Percentiles rank a stretch among this genome's conserved stretches.
phyloP scores from a whole-genome alignment of 1,284 basidiomycete genomes.

The Mycocalia duriaeana region DNA sequence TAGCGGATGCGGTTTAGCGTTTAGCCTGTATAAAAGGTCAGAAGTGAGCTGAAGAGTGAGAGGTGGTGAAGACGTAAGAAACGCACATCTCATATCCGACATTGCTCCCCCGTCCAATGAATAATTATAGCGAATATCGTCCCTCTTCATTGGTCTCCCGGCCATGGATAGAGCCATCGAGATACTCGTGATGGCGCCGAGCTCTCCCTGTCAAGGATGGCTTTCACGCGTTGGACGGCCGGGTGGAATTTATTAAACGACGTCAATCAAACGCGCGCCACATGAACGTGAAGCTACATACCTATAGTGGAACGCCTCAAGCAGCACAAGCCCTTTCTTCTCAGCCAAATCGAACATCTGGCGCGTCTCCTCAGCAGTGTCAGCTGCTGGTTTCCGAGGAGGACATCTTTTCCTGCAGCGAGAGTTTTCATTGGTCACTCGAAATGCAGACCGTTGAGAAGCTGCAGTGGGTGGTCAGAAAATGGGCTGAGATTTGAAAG shows the following conservation, averaged over 20 bases:
- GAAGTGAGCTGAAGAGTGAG: constrained; percentile 14
- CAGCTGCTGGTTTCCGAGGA: constrained; percentile 66
- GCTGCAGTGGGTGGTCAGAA: constrained; percentile 25
- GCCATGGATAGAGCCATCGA: constrained; percentile 29
- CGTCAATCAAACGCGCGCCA: not conserved
- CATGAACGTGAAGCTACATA: constrained; percentile 11
- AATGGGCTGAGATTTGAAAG: not conserved
- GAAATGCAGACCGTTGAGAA: constrained; percentile 68
- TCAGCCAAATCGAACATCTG: too few relatives aligned
- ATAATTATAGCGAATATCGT: constrained; percentile 55
- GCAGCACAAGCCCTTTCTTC: constrained; percentile 50
- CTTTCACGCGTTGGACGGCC: constrained; percentile 46
- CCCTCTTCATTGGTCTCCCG: constrained; percentile 28
- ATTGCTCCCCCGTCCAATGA: constrained; percentile 59
- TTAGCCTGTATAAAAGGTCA: too few relatives aligned
- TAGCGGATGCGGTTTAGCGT: constrained; percentile 39
- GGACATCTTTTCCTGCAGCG: constrained; percentile 64
- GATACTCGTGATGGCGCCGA: constrained; percentile 43
- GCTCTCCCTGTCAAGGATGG: constrained; percentile 47
- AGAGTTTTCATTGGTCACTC: constrained; percentile 78
- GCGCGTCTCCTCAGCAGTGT: too few relatives aligned
- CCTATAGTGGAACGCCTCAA: constrained; percentile 66
- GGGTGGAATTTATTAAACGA: constrained; percentile 53
- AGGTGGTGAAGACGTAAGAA: not conserved
- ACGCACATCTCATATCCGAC: constrained; percentile 66